These are phyloP conservation scores for Triticum turgidum DNA, from an alignment of 176 grass and related monocot species.

Conservation along the genomic window DNA sequence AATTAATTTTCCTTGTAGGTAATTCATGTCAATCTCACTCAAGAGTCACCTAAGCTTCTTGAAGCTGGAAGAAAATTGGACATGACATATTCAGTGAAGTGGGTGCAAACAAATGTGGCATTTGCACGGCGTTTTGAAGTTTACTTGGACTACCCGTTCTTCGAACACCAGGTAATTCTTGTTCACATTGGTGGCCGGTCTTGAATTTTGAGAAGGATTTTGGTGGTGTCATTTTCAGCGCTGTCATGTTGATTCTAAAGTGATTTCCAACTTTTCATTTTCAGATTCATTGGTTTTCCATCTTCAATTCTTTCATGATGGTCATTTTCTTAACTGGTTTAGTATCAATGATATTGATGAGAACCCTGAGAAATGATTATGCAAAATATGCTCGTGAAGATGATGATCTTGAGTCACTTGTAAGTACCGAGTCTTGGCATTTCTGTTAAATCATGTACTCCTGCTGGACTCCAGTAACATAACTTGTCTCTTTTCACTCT, in stretches of 20 bases:
- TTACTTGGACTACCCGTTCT: constrained; percentile 97
- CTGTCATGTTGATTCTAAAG: constrained; percentile 23
- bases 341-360: constrained; percentile 99
- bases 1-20: constrained; percentile 50
- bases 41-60: constrained; percentile 90
- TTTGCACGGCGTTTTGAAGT: constrained; percentile 95
- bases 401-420: constrained; percentile 90
- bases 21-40: constrained; percentile 99
- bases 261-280: constrained; percentile 24
- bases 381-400: constrained; percentile 99
- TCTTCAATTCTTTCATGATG: constrained; percentile 99
- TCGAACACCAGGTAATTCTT: constrained; percentile 91
- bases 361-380: constrained; percentile 99
- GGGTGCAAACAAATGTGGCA: constrained; percentile 81
- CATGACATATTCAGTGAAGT: constrained; percentile 95
- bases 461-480: constrained; percentile 19
- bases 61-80: constrained; percentile 88
- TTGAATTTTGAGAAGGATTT: not conserved
- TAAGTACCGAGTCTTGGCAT: constrained; percentile 31
- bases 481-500: not conserved
- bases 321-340: constrained; percentile 99
- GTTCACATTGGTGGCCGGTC: not conserved
- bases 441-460: not conserved
- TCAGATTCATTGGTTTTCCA: constrained; percentile 99
- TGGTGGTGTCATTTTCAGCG: constrained; percentile 9